phyloP scores from a whole-genome alignment of 2,329 filamentous ascomycete species.

The Fusarium sp. region DNA sequence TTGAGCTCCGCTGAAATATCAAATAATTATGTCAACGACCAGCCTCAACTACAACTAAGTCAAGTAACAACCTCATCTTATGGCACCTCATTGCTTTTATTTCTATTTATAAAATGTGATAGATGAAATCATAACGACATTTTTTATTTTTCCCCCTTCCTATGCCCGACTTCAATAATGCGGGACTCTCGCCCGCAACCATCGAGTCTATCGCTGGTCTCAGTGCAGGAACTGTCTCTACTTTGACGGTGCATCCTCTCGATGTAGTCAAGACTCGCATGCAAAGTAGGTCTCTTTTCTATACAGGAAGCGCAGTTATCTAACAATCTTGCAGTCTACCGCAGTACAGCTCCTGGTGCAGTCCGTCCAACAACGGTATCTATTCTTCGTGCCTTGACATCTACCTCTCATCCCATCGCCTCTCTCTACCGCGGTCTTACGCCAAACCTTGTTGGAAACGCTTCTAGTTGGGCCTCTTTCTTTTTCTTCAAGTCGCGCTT shows the following conservation, averaged over 20 bases:
- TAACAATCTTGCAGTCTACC: constrained; percentile 59
- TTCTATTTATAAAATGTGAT: constrained; percentile 43
- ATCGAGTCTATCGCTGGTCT: constrained; percentile 92
- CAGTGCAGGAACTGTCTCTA: constrained; percentile 87
- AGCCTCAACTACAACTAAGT: neutral
- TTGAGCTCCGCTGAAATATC: constrained; percentile 35
- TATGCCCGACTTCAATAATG: constrained; percentile 64
- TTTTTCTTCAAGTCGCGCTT: constrained; percentile 79
- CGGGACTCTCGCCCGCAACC: constrained; percentile 77
- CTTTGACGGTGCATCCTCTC: constrained; percentile 88
- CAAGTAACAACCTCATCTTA: constrained; percentile 4
- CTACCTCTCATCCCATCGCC: constrained; percentile 67
- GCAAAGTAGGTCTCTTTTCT: constrained; percentile 72
- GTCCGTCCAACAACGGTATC: constrained; percentile 62
- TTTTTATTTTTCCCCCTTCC: constrained; percentile 41
- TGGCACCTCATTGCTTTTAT: neutral
- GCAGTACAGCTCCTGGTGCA: constrained; percentile 55
- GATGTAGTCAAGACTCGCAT: constrained; percentile 97
- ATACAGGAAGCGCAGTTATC: neutral
- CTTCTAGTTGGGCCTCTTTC: constrained; percentile 89
- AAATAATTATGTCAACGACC: constrained; percentile 27
- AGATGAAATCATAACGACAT: constrained; percentile 16
- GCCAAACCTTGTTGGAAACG: constrained; percentile 92
- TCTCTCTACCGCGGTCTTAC: constrained; percentile 91
- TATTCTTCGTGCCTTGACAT: constrained; percentile 63